These are phyloP conservation scores for Teratosphaeria destructans DNA, from an alignment of 2,329 filamentous ascomycete species.

Conservation along the genomic window DNA sequence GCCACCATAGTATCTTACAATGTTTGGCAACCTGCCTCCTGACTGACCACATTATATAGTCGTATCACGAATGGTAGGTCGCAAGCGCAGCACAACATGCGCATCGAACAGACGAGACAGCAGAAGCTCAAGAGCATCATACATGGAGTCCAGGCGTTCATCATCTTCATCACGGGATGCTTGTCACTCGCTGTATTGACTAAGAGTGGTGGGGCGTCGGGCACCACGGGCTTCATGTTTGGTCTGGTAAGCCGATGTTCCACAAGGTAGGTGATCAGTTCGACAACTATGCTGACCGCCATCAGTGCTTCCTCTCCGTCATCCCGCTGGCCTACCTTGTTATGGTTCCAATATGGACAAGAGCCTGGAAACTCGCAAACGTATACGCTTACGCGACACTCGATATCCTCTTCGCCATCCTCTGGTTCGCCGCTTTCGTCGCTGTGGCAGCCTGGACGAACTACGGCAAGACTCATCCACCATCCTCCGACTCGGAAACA, in stretches of 20 bases:
- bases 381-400: conserved; percentile 49
- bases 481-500: conserved; percentile 2
- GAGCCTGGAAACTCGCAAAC: conserved; percentile 48
- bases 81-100: conserved; percentile 23
- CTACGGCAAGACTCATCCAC: conserved; percentile 13
- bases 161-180: conserved; percentile 49
- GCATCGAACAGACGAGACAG: conserved; percentile 35
- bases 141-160: conserved; percentile 43
- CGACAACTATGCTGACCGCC: neutral
- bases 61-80: neutral
- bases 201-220: conserved; percentile 43
- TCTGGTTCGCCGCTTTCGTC: conserved; percentile 52
- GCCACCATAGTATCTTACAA: neutral
- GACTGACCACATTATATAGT: neutral
- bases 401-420: conserved; percentile 43
- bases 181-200: conserved; percentile 50
- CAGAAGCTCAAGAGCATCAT: conserved; percentile 47
- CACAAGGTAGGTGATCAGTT: neutral
- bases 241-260: conserved; percentile 38
- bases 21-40: neutral
- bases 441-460: conserved; percentile 43
- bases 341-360: conserved; percentile 51
- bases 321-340: conserved; percentile 50
- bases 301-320: conserved; percentile 49
- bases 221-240: conserved; percentile 47